Evolutionary conservation across 306 rosid genomes (phyloP).

Genomic region (Notholithocarpus densiflorus): DNA sequence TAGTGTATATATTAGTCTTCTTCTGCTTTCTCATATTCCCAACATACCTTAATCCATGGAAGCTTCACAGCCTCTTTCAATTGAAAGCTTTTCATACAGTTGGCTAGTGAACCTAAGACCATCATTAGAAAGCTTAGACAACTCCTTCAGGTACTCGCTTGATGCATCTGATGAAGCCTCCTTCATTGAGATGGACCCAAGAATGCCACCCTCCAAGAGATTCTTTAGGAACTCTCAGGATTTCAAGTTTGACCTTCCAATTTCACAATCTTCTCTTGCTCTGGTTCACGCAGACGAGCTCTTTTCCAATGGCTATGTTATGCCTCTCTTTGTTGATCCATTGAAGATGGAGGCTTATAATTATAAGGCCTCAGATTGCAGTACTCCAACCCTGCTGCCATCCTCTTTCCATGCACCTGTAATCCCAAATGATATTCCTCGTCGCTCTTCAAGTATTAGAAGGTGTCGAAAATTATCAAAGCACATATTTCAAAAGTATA

Average conservation of each 20-base stretch:
- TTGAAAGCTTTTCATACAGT: constrained; percentile 92
- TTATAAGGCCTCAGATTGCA: constrained; percentile 29
- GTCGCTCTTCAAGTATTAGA: constrained; percentile 51
- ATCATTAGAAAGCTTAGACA: constrained; percentile 66
- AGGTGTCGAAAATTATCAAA: constrained; percentile 69
- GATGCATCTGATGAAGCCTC: constrained; percentile 81
- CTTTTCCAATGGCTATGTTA: constrained; percentile 80
- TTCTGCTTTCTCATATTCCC: background rate
- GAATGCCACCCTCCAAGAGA: constrained; percentile 85
- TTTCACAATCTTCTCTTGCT: constrained; percentile 49
- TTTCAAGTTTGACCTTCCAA: constrained; percentile 85
- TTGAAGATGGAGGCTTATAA: constrained; percentile 47
- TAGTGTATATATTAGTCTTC: constrained; percentile 17
- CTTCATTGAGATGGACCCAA: constrained; percentile 99
- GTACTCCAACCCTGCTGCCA: constrained; percentile 18
- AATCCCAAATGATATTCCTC: constrained; percentile 32
- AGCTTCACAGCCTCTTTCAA: constrained; percentile 77
- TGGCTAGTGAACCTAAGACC: constrained; percentile 92
- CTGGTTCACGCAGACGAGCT: constrained; percentile 93
- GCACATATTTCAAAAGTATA: constrained; percentile 63
- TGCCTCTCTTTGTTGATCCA: constrained; percentile 76
- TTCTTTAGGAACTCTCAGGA: constrained; percentile 72
- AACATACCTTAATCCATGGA: constrained; percentile 54
- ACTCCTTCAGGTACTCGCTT: constrained; percentile 55
- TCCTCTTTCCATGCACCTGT: constrained; percentile 39